Evolutionary conservation across 805 yeast species (phyloP).

Genomic region (Hanseniaspora valbyensis): DNA sequence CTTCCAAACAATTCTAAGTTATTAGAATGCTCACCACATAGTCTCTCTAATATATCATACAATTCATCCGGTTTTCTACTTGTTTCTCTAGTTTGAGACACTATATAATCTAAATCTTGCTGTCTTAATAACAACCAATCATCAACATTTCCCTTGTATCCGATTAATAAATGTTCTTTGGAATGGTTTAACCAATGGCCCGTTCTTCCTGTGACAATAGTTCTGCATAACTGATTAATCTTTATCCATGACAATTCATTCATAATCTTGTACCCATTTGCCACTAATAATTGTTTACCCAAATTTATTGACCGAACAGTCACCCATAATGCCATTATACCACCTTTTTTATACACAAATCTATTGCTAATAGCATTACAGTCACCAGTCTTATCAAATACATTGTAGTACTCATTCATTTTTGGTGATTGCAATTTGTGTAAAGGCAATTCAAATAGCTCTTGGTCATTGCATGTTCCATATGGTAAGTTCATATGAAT

Average conservation of each 20-base stretch:
- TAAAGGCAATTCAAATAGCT: constrained; percentile 55
- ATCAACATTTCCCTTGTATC: constrained; percentile 63
- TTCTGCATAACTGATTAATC: constrained; percentile 73
- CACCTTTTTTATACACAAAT: constrained; percentile 41
- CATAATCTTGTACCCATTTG: constrained; percentile 71
- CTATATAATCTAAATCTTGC: constrained; percentile 65
- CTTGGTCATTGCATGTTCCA: constrained; percentile 68
- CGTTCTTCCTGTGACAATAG: constrained; percentile 89
- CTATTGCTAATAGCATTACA: not conserved
- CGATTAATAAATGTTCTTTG: constrained; percentile 80
- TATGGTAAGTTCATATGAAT: constrained; percentile 80
- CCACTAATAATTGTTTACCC: constrained; percentile 62
- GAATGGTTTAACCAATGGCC: constrained; percentile 97
- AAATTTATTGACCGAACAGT: constrained; percentile 88
- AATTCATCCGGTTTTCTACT: constrained; percentile 86
- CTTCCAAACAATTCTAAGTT: constrained; percentile 86
- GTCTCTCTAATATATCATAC: constrained; percentile 72
- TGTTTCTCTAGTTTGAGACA: constrained; percentile 77
- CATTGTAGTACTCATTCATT: not conserved
- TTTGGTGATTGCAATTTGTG: constrained; percentile 41
- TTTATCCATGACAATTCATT: constrained; percentile 88
- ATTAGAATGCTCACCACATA: constrained; percentile 66
- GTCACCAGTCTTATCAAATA: not conserved
- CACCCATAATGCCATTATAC: constrained; percentile 79
- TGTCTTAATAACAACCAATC: constrained; percentile 49